phyloP scores from a whole-genome alignment of 352 stramenopile genomes.

The Phytophthora pluvialis region DNA sequence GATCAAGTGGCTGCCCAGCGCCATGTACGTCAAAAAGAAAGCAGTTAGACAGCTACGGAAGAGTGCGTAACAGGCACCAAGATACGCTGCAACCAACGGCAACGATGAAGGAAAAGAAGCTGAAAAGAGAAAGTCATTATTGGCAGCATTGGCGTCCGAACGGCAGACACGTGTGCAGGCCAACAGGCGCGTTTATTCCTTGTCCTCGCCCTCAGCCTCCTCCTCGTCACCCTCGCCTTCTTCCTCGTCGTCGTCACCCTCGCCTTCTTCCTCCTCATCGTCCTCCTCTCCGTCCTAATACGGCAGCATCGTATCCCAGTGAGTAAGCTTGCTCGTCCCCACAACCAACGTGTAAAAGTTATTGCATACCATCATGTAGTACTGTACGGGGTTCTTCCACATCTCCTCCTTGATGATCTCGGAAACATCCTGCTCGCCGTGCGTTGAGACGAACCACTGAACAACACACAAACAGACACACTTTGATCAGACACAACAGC shows the following conservation, averaged over 20 bases:
- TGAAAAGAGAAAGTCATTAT: slow-evolving; percentile 30
- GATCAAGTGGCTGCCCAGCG: slow-evolving; percentile 81
- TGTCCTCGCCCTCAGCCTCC: slow-evolving; percentile 34
- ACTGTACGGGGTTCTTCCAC: slow-evolving; percentile 76
- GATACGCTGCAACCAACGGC: neutral
- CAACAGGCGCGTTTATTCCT: slow-evolving; percentile 32
- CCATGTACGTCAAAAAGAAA: slow-evolving; percentile 78
- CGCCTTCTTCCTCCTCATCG: slow-evolving; percentile 43
- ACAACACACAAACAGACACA: neutral
- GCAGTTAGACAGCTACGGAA: slow-evolving; percentile 24
- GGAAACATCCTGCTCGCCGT: slow-evolving; percentile 62
- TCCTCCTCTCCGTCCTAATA: slow-evolving; percentile 53
- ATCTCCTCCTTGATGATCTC: slow-evolving; percentile 86
- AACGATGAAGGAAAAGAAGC: slow-evolving; percentile 1
- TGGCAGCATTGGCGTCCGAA: slow-evolving; percentile 1
- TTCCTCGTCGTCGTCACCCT: slow-evolving; percentile 28
- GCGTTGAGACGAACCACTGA: slow-evolving; percentile 65
- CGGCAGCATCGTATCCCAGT: slow-evolving; percentile 13
- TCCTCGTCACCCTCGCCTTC: slow-evolving; percentile 34
- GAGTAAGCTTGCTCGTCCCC: neutral
- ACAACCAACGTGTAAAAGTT: neutral
- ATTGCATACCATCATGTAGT: slow-evolving; percentile 50
- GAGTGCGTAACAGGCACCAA: neutral
- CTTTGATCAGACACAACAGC: slow-evolving; percentile 5
- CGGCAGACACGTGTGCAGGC: neutral